Evolutionary conservation across 2,329 filamentous ascomycete genomes (phyloP), one percentile per base, ranked within the genome.

Genomic region (Colletotrichum siamense): DNA sequence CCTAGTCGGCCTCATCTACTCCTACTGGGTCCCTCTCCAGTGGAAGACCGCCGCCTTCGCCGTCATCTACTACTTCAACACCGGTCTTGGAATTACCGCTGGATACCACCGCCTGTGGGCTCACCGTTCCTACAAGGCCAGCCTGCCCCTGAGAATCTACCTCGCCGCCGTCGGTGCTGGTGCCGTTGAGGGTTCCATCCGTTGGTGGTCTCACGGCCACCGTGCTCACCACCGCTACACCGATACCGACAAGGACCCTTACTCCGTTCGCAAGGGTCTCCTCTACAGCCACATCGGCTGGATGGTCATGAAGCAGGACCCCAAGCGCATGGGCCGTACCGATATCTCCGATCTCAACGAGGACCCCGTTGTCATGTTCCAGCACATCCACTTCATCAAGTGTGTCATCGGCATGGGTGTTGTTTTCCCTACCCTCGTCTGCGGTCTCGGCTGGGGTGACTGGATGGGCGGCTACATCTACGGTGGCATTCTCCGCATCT

Each of bases 251-350:
- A 97, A 97, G 89, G 95, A 98, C 80, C 95, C 95, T 66, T 98
- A 98, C 89, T 96, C 94, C 28, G 95, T 98, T 81, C 93, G 95
- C 87, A 98, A 98, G 90, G 95, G 95, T 83, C 89, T 95, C 49
- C 86, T 94, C 78, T 95, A 95, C 89, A 94, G 90, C 69, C 94
- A 95, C 87, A 88, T 98, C 73, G 95, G 95, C 81, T 98, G 95
- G 95, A 97, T 98, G 95, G 87, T 98, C 82, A 93, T 98, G 91
- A 96, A 96, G 90, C 95, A 98, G 88, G 96, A 98, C 88, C 95
- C 95, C 79, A 96, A 96, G 91, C 91, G 94, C 78, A 95, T 95
- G 81, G 95, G 95, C 82, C 94, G 95, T 78, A 96, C 95, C 85
- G 95, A 98, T 81, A 97, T 98, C 82, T 94, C 94, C 81, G 95